Percentiles rank a stretch among this genome's conserved stretches.
Conservation (phyloP, 176 grass and related monocot species). For the Ampelocalamus luodianensis region DNA sequence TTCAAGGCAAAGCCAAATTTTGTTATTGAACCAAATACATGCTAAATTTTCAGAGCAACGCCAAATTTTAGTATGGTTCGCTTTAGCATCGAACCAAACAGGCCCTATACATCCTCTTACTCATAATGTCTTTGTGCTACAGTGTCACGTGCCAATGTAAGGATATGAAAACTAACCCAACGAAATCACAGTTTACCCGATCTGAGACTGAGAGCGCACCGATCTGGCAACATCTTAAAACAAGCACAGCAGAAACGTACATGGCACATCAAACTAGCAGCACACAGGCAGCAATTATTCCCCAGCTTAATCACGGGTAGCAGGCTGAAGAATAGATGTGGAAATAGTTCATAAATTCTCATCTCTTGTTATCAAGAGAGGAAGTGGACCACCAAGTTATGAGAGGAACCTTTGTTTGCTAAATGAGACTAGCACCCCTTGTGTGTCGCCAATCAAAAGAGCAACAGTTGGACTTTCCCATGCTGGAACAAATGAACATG, state of each 20-base stretch:
- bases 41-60: too few species aligned
- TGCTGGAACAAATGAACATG: conserved; percentile 38
- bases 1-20: too few species aligned
- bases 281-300: conserved; percentile 48
- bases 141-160: not conserved
- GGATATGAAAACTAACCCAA: not conserved
- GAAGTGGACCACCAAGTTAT: conserved; percentile 46
- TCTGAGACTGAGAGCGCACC: not conserved
- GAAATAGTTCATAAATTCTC: conserved; percentile 41
- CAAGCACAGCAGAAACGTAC: conserved; percentile 38
- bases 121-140: not conserved
- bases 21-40: too few species aligned
- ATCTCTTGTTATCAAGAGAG: conserved; percentile 38
- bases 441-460: conserved; percentile 14
- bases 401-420: conserved; percentile 48
- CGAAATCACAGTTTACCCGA: not conserved
- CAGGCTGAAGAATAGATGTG: conserved; percentile 33
- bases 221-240: conserved; percentile 49
- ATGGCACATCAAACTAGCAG: conserved; percentile 28
- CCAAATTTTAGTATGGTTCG: too few species aligned
- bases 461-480: conserved; percentile 36
- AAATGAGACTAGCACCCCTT: conserved; percentile 26
- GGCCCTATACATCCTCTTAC: conserved; percentile 6
- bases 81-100: too few species aligned
- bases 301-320: conserved; percentile 29